A percentile compares a stretch with the other conserved stretches of the same genome.
These are phyloP conservation scores for Astragalus glycyphyllos DNA, from an alignment of 306 rosid genomes.

Conservation along the genomic window DNA sequence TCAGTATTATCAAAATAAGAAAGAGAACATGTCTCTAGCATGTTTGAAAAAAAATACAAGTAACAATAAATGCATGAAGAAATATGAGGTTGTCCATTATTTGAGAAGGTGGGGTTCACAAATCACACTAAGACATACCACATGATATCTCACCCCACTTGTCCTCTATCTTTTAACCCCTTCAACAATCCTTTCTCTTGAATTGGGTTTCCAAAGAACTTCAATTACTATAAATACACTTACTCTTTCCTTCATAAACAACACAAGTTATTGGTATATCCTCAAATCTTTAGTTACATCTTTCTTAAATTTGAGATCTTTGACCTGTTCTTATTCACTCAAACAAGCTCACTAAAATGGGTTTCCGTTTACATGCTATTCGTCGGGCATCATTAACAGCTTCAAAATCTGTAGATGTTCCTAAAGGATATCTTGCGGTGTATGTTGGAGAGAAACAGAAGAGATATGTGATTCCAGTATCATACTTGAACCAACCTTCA, in stretches of 20 bases:
- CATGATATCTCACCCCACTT: neutral
- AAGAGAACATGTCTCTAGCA: too few species aligned
- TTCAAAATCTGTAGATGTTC: neutral
- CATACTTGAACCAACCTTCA: conserved; percentile 8
- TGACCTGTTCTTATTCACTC: neutral
- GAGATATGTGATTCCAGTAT: neutral
- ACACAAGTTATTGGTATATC: conserved; percentile 9
- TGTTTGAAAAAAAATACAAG: too few species aligned
- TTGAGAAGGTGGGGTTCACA: neutral
- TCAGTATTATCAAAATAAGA: too few species aligned
- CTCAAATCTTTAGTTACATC: neutral
- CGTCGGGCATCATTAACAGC: neutral
- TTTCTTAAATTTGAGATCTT: neutral
- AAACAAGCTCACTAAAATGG: neutral
- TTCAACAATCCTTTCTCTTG: too few species aligned
- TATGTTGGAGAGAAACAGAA: conserved; percentile 21
- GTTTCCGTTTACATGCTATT: neutral
- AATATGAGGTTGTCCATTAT: neutral
- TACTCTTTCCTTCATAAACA: neutral
- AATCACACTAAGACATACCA: conserved; percentile 2
- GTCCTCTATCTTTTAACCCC: neutral
- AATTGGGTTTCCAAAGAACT: neutral
- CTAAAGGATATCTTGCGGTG: conserved; percentile 2
- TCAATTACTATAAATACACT: neutral
- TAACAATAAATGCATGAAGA: too few species aligned